Conservation (phyloP, 2,329 filamentous ascomycete species). For the Endocalyx cinctus region DNA sequence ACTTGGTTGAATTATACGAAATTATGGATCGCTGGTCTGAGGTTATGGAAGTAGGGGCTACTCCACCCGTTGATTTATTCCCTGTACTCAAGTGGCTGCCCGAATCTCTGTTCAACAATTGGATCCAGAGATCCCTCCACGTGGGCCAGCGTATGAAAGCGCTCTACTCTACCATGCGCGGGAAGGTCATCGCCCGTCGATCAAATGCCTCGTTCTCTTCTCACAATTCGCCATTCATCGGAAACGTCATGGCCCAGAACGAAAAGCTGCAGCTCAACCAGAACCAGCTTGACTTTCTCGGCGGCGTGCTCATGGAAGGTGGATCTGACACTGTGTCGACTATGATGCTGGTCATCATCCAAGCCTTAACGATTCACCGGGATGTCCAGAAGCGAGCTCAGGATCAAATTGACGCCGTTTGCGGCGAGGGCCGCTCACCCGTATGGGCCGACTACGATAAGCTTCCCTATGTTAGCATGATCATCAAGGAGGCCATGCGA, state of each 20-base stretch:
- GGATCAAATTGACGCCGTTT: slow-evolving; percentile 32
- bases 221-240: no score
- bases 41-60: slow-evolving; percentile 4
- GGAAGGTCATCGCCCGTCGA: background rate
- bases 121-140: no score
- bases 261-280: slow-evolving; percentile 22
- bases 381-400: slow-evolving; percentile 34
- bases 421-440: slow-evolving; percentile 31
- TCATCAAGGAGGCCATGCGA: slow-evolving; percentile 36
- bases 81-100: slow-evolving; percentile 10
- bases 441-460: slow-evolving; percentile 30
- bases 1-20: slow-evolving; percentile 1
- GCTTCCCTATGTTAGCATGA: slow-evolving; percentile 34
- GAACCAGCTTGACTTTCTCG: slow-evolving; percentile 32
- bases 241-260: slow-evolving; percentile 10
- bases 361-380: slow-evolving; percentile 37
- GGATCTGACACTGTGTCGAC: slow-evolving; percentile 31
- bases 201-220: no score
- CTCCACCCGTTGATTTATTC: slow-evolving; percentile 11
- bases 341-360: slow-evolving; percentile 30
- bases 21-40: background rate
- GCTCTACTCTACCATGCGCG: no score
- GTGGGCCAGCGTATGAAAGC: no score
- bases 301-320: slow-evolving; percentile 24
- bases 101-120: slow-evolving; percentile 5